A percentile compares a stretch with the other conserved stretches of the same genome.
These are phyloP conservation scores for Tylopilus sp. DNA, from an alignment of 768 basidiomycete species.

Conservation along the genomic window DNA sequence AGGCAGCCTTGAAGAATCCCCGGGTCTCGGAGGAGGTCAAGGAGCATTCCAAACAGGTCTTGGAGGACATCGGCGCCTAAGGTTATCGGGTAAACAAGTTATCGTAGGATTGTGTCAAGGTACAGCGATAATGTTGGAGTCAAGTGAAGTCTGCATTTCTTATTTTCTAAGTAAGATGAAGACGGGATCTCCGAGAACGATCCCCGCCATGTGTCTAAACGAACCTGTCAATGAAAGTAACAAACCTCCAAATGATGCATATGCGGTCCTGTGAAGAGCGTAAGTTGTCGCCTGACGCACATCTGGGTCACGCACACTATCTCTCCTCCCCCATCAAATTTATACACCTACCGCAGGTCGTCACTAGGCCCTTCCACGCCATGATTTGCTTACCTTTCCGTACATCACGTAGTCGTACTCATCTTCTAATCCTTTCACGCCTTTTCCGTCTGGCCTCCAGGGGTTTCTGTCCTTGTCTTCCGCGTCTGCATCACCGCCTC, in stretches of 20 bases:
- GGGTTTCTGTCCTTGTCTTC: slow-evolving; percentile 75
- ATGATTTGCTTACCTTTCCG: slow-evolving; percentile 66
- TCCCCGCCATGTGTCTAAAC: slow-evolving; percentile 85
- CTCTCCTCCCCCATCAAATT: slow-evolving; percentile 87
- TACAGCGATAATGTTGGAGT: not conserved
- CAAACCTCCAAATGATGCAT: slow-evolving; percentile 94
- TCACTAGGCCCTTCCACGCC: not conserved
- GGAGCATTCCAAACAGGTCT: slow-evolving; percentile 5
- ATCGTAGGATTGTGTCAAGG: slow-evolving; percentile 8
- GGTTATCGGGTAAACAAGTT: not conserved
- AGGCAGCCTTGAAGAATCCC: slow-evolving; percentile 26
- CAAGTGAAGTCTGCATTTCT: slow-evolving; percentile 7
- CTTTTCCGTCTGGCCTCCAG: slow-evolving; percentile 86
- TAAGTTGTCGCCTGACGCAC: slow-evolving; percentile 1
- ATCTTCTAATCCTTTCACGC: slow-evolving; percentile 77
- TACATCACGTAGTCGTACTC: slow-evolving; percentile 99
- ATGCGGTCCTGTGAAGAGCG: slow-evolving; percentile 67
- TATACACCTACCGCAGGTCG: slow-evolving; percentile 70
- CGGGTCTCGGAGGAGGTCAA: slow-evolving; percentile 26
- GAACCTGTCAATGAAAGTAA: slow-evolving; percentile 92
- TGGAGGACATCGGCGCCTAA: slow-evolving; percentile 5
- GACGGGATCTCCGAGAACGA: slow-evolving; percentile 91
- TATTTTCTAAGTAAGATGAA: slow-evolving; percentile 85
- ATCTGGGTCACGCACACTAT: slow-evolving; percentile 56
- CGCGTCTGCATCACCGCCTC: slow-evolving; percentile 50